A percentile compares a stretch with the other conserved stretches of the same genome.
Evolutionary conservation across 139 green algal species (phyloP).

Genomic region (Picochlorum sp.): DNA sequence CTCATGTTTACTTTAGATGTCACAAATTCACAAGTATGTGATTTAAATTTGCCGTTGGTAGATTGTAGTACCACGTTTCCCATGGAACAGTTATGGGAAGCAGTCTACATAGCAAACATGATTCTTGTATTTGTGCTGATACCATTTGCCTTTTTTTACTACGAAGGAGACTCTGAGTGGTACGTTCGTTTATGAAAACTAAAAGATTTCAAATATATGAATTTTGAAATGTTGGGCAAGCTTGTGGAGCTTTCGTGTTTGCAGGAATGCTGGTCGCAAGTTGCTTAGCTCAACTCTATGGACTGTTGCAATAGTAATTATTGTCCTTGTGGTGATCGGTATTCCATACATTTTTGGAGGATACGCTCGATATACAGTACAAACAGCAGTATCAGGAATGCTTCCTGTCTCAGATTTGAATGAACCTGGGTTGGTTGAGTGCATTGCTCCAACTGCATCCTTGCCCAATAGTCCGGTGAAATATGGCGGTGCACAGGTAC

Average conservation of each 20-base stretch:
- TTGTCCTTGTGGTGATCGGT: constrained; percentile 51
- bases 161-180: constrained; percentile 86
- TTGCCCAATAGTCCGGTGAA: background rate
- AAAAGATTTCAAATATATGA: too few species aligned
- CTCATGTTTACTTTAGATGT: constrained; percentile 93
- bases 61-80: constrained; percentile 78
- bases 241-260: too few species aligned
- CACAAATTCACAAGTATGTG: constrained; percentile 72
- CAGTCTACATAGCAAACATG: constrained; percentile 70
- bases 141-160: constrained; percentile 95
- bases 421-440: background rate
- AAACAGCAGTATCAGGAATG: constrained; percentile 61
- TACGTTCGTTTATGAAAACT: constrained; percentile 22
- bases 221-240: too few species aligned
- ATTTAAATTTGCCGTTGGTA: constrained; percentile 36
- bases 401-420: constrained; percentile 24
- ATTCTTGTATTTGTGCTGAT: constrained; percentile 73
- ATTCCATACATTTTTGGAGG: constrained; percentile 74
- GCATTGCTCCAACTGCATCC: background rate
- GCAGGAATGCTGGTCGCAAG: background rate
- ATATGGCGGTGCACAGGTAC: background rate
- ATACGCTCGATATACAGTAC: constrained; percentile 75
- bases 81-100: constrained; percentile 81
- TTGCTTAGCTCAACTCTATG: constrained; percentile 47
- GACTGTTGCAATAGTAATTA: constrained; percentile 26